Base-by-base conservation (phyloP, 805 yeast genomes). In the Myxozyma sirexii region DNA sequence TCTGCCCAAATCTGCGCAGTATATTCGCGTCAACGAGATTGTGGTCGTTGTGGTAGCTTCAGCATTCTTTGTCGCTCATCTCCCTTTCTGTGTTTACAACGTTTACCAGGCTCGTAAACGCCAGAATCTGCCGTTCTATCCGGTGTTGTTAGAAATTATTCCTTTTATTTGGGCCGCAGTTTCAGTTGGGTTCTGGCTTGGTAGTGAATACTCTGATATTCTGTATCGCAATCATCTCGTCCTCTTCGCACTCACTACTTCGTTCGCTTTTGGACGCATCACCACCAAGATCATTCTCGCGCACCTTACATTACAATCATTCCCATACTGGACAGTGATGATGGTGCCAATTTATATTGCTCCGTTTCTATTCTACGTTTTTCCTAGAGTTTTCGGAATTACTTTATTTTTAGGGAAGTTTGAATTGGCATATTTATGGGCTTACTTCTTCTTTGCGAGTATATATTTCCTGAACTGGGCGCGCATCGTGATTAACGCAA, bases 201-300 rank as follows among this genome's bases (percentile, higher is more conserved):
- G 80, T 15, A 69, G 79, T 56, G 70, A 81, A 21, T 80, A 82
- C 71, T 84, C 92, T 6, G 52, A 49, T 15, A 76, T 79, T 21
- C 74, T 83, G 26, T 33, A 51, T 5, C 69, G 76, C 12, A 75
- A 77, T 65, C 77, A 77, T 42, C 71, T 89, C 45, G 87, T 96
- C 35, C 79, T 92, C 29, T 84, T 88, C 68, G 96, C 96, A 0
- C 79, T 87, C 53, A 81, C 91, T 1, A 74, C 87, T 63, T 96
- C 97, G 1, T 92, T 89, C 71, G 80, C 85, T 5, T 97, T 93
- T 56, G 98, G 97, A 3, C 82, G 97, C 69, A 87, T 91, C 60
- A 72, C 79, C 3, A 76, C 80, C 4, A 69, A 77, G 39, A 71
- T 77, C 38, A 94, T 93, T 69, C 79, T 89, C 63, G 90, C 90